These are phyloP conservation scores for Arthroderma uncinatum DNA, from an alignment of 2,329 filamentous ascomycete species.

Conservation along the genomic window DNA sequence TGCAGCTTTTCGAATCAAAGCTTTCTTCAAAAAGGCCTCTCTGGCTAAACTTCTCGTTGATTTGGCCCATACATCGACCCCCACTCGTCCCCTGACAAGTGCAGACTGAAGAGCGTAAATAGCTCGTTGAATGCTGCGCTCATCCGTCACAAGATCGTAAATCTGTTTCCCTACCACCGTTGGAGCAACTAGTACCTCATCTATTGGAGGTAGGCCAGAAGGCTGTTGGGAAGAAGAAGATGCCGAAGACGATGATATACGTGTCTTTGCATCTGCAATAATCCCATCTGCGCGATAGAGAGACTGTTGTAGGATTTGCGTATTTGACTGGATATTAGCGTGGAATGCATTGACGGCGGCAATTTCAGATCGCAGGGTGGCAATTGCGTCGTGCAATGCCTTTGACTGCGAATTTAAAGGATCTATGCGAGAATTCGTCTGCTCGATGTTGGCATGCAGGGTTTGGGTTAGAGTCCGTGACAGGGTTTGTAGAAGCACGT, in stretches of 20 bases:
- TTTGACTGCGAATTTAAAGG: conserved; percentile 67
- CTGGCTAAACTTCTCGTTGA: conserved; percentile 37
- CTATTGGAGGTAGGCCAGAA: conserved; percentile 57
- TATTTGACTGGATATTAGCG: conserved; percentile 61
- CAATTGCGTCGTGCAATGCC: conserved; percentile 61
- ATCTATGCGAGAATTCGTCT: conserved; percentile 62
- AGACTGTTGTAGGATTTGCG: conserved; percentile 63
- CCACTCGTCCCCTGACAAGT: conserved; percentile 36
- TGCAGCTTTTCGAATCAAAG: conserved; percentile 37
- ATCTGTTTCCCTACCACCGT: conserved; percentile 88
- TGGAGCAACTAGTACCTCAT: conserved; percentile 85
- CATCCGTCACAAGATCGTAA: conserved; percentile 80
- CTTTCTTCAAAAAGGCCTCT: conserved; percentile 39
- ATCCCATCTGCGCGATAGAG: conserved; percentile 68
- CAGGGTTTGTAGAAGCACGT: conserved; percentile 68
- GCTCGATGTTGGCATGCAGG: conserved; percentile 55
- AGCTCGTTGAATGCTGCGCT: conserved; percentile 73
- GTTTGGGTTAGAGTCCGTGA: conserved; percentile 58
- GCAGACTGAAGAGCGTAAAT: conserved; percentile 53
- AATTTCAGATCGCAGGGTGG: conserved; percentile 62
- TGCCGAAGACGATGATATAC: conserved; percentile 26
- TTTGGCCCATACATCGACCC: conserved; percentile 37
- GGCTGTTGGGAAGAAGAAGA: conserved; percentile 15
- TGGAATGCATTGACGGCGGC: conserved; percentile 60
- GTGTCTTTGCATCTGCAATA: conserved; percentile 59